Conservation (phyloP, 352 stramenopile genomes). For the Peronospora belbahrii region DNA sequence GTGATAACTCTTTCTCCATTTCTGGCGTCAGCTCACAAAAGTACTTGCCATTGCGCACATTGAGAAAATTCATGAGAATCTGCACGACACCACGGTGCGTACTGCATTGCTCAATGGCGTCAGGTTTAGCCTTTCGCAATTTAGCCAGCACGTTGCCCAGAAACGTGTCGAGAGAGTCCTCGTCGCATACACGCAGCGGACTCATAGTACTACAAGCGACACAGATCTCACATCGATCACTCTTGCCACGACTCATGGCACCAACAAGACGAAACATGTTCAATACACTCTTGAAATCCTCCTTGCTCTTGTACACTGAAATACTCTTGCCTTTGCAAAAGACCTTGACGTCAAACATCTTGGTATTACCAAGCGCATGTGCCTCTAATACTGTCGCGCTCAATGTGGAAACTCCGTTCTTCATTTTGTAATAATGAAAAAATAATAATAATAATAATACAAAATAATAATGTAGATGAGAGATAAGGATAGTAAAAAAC, state of each 20-base stretch:
- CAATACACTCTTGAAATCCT: conserved; percentile 75
- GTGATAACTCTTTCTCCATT: conserved; percentile 20
- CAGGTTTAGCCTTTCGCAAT: conserved; percentile 36
- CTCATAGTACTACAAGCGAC: conserved; percentile 35
- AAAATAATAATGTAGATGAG: no score
- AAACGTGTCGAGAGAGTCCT: conserved; percentile 53
- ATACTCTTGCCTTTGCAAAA: conserved; percentile 66
- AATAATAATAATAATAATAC: no score
- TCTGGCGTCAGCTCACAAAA: conserved; percentile 51
- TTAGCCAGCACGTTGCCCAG: conserved; percentile 43
- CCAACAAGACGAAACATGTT: conserved; percentile 77
- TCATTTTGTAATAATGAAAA: no score
- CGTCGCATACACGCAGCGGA: conserved; percentile 38
- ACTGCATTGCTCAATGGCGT: conserved; percentile 47
- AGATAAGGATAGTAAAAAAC: no score
- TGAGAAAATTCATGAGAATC: conserved; percentile 82
- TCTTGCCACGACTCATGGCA: conserved; percentile 54
- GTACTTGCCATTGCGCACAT: conserved; percentile 65
- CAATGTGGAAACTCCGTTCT: conserved; percentile 35
- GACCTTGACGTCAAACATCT: conserved; percentile 83
- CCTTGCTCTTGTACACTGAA: conserved; percentile 76
- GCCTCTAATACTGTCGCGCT: conserved; percentile 52
- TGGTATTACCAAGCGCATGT: conserved; percentile 53
- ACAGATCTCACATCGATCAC: conserved; percentile 46
- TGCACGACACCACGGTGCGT: conserved; percentile 66